phyloP scores from a whole-genome alignment of 2,329 filamentous ascomycete genomes.

The Diplodia scrobiculata region DNA sequence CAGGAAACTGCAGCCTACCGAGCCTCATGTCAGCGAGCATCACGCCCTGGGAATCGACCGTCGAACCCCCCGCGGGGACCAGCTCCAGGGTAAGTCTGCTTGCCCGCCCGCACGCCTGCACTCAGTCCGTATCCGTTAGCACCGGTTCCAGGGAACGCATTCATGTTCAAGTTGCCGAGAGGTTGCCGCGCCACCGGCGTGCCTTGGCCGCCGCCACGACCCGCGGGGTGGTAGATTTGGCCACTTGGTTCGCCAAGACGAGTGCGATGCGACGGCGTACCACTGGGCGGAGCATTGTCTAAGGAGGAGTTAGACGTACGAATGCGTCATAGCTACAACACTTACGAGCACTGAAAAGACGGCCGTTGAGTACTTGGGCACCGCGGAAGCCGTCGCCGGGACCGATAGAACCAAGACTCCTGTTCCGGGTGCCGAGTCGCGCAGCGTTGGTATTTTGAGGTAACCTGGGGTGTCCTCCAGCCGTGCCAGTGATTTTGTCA shows the following conservation, averaged over 20 bases:
- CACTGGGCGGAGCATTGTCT: constrained; percentile 35
- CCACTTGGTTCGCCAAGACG: constrained; percentile 38
- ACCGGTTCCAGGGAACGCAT: constrained; percentile 34
- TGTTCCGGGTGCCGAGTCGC: constrained; percentile 7
- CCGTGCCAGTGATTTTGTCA: constrained; percentile 36
- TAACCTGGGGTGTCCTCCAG: constrained; percentile 15
- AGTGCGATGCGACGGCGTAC: constrained; percentile 37
- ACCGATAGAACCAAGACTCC: constrained; percentile 29
- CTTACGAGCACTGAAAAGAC: constrained; percentile 2
- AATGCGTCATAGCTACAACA: neutral
- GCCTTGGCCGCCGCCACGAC: constrained; percentile 36
- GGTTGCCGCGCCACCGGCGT: constrained; percentile 42
- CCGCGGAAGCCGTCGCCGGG: constrained; percentile 29
- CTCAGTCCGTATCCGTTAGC: constrained; percentile 39
- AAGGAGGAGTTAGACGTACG: neutral
- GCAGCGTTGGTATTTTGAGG: neutral
- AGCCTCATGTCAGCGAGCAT: neutral
- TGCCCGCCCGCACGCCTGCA: constrained; percentile 39
- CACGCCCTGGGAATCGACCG: neutral
- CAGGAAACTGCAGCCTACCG: too few relatives aligned
- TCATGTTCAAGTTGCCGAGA: constrained; percentile 33
- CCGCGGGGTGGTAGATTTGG: constrained; percentile 33
- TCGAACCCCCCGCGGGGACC: neutral
- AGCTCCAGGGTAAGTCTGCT: constrained; percentile 30
- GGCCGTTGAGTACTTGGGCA: constrained; percentile 3